A percentile compares a stretch with the other conserved stretches of the same genome.
Conservation (phyloP, 1,139 yeast genomes). For the Blastobotrys proliferans region DNA sequence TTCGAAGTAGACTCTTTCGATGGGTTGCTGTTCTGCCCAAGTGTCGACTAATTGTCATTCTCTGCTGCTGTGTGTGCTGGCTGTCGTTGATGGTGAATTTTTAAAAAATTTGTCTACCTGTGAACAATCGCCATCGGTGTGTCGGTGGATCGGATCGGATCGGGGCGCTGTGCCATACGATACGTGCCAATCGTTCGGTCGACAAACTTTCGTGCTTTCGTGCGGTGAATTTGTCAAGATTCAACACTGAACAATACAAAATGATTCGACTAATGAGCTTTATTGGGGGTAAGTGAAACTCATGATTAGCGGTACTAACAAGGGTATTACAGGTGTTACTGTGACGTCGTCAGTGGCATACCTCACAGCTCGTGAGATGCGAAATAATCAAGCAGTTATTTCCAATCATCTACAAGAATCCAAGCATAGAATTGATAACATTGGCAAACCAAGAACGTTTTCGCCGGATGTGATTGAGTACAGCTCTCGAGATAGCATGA, state of each 20-base stretch:
- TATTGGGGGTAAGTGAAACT: constrained; percentile 44
- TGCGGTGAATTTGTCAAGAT: no score
- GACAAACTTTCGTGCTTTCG: no score
- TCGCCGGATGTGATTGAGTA: constrained; percentile 35
- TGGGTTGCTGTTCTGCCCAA: constrained; percentile 44
- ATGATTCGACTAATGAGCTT: constrained; percentile 67
- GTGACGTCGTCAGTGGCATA: constrained; percentile 63
- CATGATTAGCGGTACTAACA: background rate
- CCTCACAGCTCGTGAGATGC: constrained; percentile 58
- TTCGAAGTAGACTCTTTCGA: constrained; percentile 52
- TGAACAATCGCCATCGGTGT: no score
- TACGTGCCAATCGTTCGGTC: no score
- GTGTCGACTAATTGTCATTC: no score
- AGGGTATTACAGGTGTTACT: constrained; percentile 47
- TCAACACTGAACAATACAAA: no score
- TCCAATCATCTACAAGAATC: constrained; percentile 49
- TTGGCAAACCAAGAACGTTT: constrained; percentile 34
- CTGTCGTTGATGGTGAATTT: no score
- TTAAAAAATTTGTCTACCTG: no score
- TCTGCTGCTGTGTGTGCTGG: no score
- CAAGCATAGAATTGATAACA: constrained; percentile 43
- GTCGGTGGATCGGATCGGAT: no score
- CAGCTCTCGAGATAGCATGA: constrained; percentile 43
- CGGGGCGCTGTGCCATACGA: no score
- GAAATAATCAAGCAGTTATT: constrained; percentile 45